Evolutionary conservation across 768 basidiomycete species (phyloP).

Genomic region (Mycena floridula): DNA sequence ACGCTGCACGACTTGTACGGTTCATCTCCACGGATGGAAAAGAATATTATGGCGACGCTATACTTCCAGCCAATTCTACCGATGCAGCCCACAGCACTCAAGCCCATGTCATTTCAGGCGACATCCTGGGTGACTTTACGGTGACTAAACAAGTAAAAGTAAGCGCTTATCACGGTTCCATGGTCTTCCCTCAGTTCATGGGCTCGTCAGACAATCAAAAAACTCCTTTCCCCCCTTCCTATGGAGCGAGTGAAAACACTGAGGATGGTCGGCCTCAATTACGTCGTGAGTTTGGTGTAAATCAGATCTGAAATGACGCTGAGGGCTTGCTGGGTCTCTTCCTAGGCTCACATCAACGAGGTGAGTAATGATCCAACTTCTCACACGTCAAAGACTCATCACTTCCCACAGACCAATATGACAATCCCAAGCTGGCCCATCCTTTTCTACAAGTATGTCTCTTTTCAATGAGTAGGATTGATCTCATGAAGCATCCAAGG

Average conservation of each 20-base stretch:
- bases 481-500: too few species aligned
- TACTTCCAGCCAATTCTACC: constrained; percentile 21
- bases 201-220: background rate
- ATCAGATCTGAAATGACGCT: too few species aligned
- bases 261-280: background rate
- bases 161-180: too few species aligned
- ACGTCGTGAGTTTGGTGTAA: background rate
- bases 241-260: background rate
- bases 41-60: constrained; percentile 32
- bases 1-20: constrained; percentile 31
- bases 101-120: constrained; percentile 27
- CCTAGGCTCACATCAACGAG: too few species aligned
- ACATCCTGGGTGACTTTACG: constrained; percentile 28
- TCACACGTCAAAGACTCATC: too few species aligned
- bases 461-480: too few species aligned
- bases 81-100: constrained; percentile 27
- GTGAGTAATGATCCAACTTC: too few species aligned
- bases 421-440: background rate
- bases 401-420: too few species aligned
- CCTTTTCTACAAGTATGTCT: background rate
- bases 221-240: background rate
- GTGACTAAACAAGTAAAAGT: constrained; percentile 18
- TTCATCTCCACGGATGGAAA: constrained; percentile 30
- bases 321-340: too few species aligned
- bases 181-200: background rate